Evolutionary conservation across 2,329 filamentous ascomycete species (phyloP).

Genomic region (Fusarium napiforme): DNA sequence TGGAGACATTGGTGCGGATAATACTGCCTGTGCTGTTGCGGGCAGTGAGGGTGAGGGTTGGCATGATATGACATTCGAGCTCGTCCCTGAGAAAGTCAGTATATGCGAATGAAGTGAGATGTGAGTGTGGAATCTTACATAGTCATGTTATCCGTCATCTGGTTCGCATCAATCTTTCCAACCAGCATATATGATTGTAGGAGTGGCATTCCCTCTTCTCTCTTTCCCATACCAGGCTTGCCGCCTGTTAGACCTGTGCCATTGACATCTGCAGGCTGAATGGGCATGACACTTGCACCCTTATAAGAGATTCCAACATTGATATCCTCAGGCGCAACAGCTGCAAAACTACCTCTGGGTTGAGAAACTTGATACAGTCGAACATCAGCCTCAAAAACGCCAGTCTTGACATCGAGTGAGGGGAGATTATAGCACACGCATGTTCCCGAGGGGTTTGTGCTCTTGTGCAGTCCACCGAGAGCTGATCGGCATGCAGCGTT

Average conservation of each 20-base stretch:
- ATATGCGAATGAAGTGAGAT: conserved; percentile 9
- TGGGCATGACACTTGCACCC: conserved; percentile 57
- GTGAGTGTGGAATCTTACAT: conserved; percentile 62
- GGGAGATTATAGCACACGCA: conserved; percentile 87
- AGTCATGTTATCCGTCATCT: conserved; percentile 66
- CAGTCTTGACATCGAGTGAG: conserved; percentile 72
- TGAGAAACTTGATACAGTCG: conserved; percentile 76
- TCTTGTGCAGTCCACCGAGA: conserved; percentile 65
- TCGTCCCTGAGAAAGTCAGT: conserved; percentile 57
- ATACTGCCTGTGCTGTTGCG: conserved; percentile 60
- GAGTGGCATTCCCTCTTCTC: conserved; percentile 51
- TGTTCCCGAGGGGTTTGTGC: conserved; percentile 79
- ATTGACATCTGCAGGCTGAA: conserved; percentile 41
- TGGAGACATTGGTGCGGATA: conserved; percentile 72
- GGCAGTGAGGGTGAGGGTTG: conserved; percentile 74
- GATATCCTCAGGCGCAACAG: conserved; percentile 63
- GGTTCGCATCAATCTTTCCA: conserved; percentile 70
- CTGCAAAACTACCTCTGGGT: conserved; percentile 64
- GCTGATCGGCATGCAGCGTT: conserved; percentile 68
- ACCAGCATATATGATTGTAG: conserved; percentile 75
- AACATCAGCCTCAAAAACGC: conserved; percentile 81
- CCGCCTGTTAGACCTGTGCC: conserved; percentile 40
- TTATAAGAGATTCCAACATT: conserved; percentile 65
- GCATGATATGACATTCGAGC: conserved; percentile 73
- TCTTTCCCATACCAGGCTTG: conserved; percentile 30